Conservation (phyloP, 176 grass and related monocot species). For the Tuctoria greenei region DNA sequence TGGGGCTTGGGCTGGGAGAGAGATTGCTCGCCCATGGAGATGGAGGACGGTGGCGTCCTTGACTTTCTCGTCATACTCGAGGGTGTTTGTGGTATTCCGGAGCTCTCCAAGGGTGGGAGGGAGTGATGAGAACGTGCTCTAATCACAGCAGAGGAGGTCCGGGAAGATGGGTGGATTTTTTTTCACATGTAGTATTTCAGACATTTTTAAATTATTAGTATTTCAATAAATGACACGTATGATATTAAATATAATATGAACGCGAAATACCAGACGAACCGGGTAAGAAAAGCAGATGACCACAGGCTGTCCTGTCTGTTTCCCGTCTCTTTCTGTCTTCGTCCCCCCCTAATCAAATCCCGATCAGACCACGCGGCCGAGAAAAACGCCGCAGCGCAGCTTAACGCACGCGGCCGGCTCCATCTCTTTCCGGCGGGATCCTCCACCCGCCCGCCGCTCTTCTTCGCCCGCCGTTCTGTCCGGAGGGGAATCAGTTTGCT, state of each 20-base stretch:
- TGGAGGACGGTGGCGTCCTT: not conserved
- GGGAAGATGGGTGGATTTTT: too few species aligned
- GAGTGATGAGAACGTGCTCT: not conserved
- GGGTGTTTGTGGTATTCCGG: slow-evolving; percentile 37
- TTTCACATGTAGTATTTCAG: too few species aligned
- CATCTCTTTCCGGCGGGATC: not conserved
- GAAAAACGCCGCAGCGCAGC: not conserved
- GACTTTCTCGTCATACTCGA: slow-evolving; percentile 1
- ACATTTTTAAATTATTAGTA: too few species aligned
- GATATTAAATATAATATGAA: too few species aligned
- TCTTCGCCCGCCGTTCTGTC: not conserved
- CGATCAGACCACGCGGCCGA: not conserved
- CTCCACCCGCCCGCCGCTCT: too few species aligned
- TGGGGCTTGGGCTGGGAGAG: slow-evolving; percentile 42
- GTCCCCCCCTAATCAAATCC: too few species aligned
- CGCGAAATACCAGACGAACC: not conserved
- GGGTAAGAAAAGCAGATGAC: not conserved
- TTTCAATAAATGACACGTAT: too few species aligned
- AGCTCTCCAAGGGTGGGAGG: too few species aligned
- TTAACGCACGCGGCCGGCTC: not conserved
- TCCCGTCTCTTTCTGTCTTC: not conserved
- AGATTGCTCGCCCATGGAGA: slow-evolving; percentile 46
- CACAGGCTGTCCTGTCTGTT: not conserved
- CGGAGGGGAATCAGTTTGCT: not conserved
- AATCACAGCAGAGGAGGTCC: not conserved